Conservation (phyloP, 495 filamentous ascomycete genomes). For the Aspergillus conjunctus region DNA sequence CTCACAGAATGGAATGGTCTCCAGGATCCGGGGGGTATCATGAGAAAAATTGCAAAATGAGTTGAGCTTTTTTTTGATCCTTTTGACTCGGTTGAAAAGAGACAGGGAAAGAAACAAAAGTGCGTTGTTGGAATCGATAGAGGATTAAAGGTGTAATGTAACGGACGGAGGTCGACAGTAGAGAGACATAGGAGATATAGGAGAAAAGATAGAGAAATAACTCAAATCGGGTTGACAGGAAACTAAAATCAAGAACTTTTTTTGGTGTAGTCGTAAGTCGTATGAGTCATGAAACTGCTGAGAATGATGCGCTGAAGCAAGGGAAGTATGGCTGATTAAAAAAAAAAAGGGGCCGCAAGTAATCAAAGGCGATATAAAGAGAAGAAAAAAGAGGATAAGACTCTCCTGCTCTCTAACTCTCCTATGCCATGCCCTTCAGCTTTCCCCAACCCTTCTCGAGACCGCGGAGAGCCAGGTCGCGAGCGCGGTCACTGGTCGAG, state of each 20-base stretch:
- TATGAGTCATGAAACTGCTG: conserved; percentile 22
- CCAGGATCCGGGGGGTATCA: neutral
- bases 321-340: conserved; percentile 13
- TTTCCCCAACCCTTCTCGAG: conserved; percentile 51
- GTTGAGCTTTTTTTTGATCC: neutral
- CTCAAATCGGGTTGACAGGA: neutral
- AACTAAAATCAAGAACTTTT: conserved; percentile 29
- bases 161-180: neutral
- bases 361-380: neutral
- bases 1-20: conserved; percentile 5
- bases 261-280: conserved; percentile 29
- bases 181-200: conserved; percentile 14
- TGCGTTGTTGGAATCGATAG: conserved; percentile 4
- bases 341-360: conserved; percentile 11
- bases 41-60: neutral
- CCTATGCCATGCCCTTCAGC: conserved; percentile 44
- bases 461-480: conserved; percentile 43
- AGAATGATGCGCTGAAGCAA: conserved; percentile 3
- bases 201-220: neutral
- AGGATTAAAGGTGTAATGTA: neutral
- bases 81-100: neutral
- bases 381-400: neutral
- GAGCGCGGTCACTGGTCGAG: conserved; percentile 43
- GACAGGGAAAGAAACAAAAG: neutral
- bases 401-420: neutral